phyloP scores from a whole-genome alignment of 805 yeast species.

The Wickerhamiella parazyma region DNA sequence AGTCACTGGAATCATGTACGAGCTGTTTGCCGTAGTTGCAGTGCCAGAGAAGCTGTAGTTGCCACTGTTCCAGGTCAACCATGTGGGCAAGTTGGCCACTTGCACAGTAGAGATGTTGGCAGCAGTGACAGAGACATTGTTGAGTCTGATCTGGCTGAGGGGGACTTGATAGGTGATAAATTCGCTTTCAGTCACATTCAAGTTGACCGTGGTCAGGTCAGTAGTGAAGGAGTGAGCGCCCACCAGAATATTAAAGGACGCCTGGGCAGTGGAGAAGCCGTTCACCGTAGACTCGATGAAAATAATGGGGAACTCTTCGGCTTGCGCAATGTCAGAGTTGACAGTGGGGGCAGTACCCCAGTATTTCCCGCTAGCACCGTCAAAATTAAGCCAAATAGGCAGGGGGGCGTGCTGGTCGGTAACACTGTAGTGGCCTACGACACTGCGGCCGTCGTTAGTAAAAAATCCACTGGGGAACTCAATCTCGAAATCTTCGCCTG shows the following conservation, averaged over 20 bases:
- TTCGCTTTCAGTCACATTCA: constrained; percentile 57
- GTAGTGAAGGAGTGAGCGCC: constrained; percentile 84
- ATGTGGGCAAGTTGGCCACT: constrained; percentile 31
- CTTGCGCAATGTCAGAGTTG: constrained; percentile 80
- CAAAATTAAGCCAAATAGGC: constrained; percentile 80
- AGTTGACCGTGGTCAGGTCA: constrained; percentile 39
- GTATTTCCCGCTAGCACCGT: constrained; percentile 47
- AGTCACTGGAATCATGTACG: constrained; percentile 27
- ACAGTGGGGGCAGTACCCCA: constrained; percentile 81
- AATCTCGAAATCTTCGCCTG: constrained; percentile 54
- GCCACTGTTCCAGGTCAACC: constrained; percentile 51
- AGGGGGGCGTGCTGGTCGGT: constrained; percentile 73
- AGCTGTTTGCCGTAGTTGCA: constrained; percentile 34
- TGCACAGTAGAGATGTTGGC: constrained; percentile 43
- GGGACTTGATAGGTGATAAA: constrained; percentile 47
- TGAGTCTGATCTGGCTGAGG: constrained; percentile 46
- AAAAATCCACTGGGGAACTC: constrained; percentile 53
- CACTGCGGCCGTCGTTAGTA: constrained; percentile 34
- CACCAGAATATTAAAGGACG: constrained; percentile 56
- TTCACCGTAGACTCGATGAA: constrained; percentile 67
- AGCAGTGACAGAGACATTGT: constrained; percentile 36
- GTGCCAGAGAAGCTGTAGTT: constrained; percentile 59
- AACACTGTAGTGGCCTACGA: constrained; percentile 64
- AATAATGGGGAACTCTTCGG: constrained; percentile 51
- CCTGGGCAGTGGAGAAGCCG: constrained; percentile 61